Evolutionary conservation across 768 basidiomycete genomes (phyloP).

Genomic region (Leccinum arenicola): DNA sequence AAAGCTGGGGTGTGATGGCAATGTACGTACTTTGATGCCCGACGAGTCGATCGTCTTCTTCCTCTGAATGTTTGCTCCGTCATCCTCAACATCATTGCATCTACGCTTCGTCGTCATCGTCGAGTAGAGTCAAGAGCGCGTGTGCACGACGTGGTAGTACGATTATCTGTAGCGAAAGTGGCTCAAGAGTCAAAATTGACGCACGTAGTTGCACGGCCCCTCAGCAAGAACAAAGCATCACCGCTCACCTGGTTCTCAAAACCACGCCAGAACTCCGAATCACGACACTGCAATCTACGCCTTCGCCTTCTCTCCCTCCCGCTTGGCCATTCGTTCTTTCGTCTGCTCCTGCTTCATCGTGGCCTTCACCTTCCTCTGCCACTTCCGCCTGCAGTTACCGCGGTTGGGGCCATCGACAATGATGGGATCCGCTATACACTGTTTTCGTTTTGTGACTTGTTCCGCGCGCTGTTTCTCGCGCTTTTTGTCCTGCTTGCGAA

Average conservation of each 20-base stretch:
- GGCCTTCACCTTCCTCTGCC: slow-evolving; percentile 70
- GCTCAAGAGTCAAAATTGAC: no score
- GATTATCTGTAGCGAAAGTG: no score
- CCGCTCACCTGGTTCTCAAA: neutral
- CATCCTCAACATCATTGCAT: no score
- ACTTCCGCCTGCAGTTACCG: slow-evolving; percentile 66
- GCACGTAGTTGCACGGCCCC: neutral
- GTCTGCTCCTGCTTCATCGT: slow-evolving; percentile 65
- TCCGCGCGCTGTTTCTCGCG: slow-evolving; percentile 81
- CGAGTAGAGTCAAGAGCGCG: no score
- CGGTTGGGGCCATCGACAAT: slow-evolving; percentile 70
- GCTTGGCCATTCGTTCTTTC: slow-evolving; percentile 58
- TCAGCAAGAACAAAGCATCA: neutral
- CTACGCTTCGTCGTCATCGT: no score
- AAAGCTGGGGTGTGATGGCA: no score
- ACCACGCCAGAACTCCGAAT: neutral
- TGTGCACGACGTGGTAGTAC: no score
- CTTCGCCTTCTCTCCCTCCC: slow-evolving; percentile 45
- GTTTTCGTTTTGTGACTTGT: slow-evolving; percentile 62
- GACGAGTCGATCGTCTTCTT: no score
- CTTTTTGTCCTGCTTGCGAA: slow-evolving; percentile 96
- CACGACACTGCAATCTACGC: slow-evolving; percentile 1
- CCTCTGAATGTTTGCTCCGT: no score
- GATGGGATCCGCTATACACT: slow-evolving; percentile 72
- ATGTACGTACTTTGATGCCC: no score